Percentiles rank a stretch among this genome's conserved stretches.
phyloP scores from a whole-genome alignment of 1,284 basidiomycete species.

The Pascua sp. region DNA sequence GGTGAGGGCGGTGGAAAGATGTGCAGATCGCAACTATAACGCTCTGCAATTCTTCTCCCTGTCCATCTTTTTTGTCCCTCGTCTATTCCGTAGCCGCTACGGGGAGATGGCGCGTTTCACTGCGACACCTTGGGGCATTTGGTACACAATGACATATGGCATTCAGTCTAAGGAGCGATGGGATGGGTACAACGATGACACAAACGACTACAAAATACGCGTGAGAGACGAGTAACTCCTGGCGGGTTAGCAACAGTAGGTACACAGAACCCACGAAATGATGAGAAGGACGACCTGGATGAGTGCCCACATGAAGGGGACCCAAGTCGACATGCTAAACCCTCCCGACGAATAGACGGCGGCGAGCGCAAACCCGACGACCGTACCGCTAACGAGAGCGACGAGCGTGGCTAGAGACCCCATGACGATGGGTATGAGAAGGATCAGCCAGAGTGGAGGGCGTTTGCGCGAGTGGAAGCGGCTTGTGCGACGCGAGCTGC shows the following conservation, averaged over 20 bases:
- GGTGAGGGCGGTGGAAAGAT: too few species aligned
- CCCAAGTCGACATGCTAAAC: conserved; percentile 81
- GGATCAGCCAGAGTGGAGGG: conserved; percentile 39
- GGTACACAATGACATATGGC: too few species aligned
- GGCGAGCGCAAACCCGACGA: conserved; percentile 66
- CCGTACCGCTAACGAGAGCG: conserved; percentile 64
- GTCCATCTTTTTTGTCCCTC: too few species aligned
- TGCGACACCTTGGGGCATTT: too few species aligned
- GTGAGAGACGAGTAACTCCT: conserved; percentile 44
- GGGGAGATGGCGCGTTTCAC: too few species aligned
- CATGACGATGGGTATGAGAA: conserved; percentile 33
- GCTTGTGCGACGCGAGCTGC: neutral
- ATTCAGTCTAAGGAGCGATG: too few species aligned
- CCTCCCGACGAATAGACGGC: conserved; percentile 65
- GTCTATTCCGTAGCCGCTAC: too few species aligned
- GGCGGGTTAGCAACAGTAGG: neutral
- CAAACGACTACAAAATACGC: conserved; percentile 28
- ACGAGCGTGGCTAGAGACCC: conserved; percentile 57
- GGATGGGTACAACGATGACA: too few species aligned
- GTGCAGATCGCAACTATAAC: too few species aligned
- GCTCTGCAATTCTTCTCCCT: too few species aligned
- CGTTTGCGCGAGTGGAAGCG: conserved; percentile 17
- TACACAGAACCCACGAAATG: conserved; percentile 53
- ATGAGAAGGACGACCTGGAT: conserved; percentile 66
- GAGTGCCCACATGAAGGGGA: conserved; percentile 71